phyloP scores from a whole-genome alignment of 768 basidiomycete genomes.

The Hebeloma cylindrosporum region DNA sequence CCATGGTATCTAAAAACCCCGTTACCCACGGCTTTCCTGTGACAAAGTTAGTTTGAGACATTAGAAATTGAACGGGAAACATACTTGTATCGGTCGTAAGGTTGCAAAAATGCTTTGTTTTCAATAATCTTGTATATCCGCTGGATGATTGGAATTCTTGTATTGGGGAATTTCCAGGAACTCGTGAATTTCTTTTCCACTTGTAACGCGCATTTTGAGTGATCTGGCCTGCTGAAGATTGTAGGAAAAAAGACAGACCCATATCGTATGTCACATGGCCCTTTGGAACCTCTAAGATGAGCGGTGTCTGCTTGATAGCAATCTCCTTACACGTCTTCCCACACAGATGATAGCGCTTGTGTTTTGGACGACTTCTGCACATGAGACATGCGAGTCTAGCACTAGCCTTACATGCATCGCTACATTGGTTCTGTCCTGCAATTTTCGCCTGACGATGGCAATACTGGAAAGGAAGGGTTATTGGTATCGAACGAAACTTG shows the following conservation, averaged over 20 bases:
- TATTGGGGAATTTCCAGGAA: slow-evolving; percentile 23
- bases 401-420: slow-evolving; percentile 20
- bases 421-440: slow-evolving; percentile 24
- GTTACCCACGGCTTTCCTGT: slow-evolving; percentile 24
- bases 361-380: slow-evolving; percentile 28
- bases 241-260: slow-evolving; percentile 10
- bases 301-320: slow-evolving; percentile 21
- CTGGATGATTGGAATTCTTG: slow-evolving; percentile 21
- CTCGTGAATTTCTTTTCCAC: slow-evolving; percentile 29
- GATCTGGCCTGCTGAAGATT: not conserved
- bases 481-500: not conserved
- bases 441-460: slow-evolving; percentile 27
- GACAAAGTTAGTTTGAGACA: not conserved
- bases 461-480: slow-evolving; percentile 17
- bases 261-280: slow-evolving; percentile 25
- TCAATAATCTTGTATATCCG: slow-evolving; percentile 33
- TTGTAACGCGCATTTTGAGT: slow-evolving; percentile 3
- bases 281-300: slow-evolving; percentile 25
- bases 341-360: slow-evolving; percentile 26
- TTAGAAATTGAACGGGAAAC: not conserved
- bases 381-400: slow-evolving; percentile 28
- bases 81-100: slow-evolving; percentile 28
- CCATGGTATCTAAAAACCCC: slow-evolving; percentile 35
- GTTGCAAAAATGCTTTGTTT: slow-evolving; percentile 20
- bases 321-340: slow-evolving; percentile 26